phyloP scores from a whole-genome alignment of 305 asterid species.

The Fraxinus nigra region DNA sequence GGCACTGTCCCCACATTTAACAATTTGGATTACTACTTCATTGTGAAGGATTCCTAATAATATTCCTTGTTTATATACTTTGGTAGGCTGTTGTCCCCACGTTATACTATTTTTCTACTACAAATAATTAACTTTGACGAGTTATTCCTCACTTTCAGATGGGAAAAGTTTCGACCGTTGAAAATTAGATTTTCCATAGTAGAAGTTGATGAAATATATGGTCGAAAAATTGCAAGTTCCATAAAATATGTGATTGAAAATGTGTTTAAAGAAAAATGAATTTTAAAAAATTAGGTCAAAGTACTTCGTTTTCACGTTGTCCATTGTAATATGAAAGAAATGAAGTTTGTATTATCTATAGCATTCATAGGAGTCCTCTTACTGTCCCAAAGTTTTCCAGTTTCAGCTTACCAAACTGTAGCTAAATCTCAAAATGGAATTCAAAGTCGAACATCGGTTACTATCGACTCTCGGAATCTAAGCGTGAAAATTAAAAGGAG shows the following conservation, averaged over 20 bases:
- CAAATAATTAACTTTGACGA: not conserved
- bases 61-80: too few relatives aligned
- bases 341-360: slow-evolving; percentile 12
- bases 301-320: not conserved
- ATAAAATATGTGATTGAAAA: too few relatives aligned
- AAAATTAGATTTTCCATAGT: too few relatives aligned
- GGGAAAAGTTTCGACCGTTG: not conserved
- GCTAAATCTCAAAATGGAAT: not conserved
- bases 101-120: not conserved
- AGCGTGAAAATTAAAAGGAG: slow-evolving; percentile 32
- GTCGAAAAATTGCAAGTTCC: too few relatives aligned
- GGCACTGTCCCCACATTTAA: too few relatives aligned
- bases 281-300: too few relatives aligned
- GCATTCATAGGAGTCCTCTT: slow-evolving; percentile 20
- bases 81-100: not conserved
- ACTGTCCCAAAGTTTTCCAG: slow-evolving; percentile 15
- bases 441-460: not conserved
- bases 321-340: slow-evolving; percentile 3
- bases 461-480: slow-evolving; percentile 13
- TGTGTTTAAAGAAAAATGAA: too few relatives aligned
- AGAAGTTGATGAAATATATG: too few relatives aligned
- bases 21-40: too few relatives aligned
- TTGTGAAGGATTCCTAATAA: not conserved
- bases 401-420: slow-evolving; percentile 7
- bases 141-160: not conserved